phyloP scores from a whole-genome alignment of 2,329 filamentous ascomycete species.

The Fusarium devonianum region DNA sequence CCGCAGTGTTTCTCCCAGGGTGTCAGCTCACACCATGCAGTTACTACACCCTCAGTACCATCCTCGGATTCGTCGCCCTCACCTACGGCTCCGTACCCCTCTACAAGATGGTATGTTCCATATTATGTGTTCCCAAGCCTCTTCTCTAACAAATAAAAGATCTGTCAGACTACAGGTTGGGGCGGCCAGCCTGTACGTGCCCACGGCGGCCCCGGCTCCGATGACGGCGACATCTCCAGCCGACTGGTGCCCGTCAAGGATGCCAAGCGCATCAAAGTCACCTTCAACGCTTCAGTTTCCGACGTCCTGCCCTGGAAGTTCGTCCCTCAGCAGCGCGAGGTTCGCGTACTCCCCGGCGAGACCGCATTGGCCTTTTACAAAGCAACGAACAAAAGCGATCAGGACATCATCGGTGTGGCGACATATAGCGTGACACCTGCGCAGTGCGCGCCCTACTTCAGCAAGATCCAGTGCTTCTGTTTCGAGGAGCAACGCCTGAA shows the following conservation, averaged over 20 bases:
- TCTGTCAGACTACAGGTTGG: slow-evolving; percentile 88
- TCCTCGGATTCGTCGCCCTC: slow-evolving; percentile 79
- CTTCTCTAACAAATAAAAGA: slow-evolving; percentile 53
- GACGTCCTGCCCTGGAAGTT: slow-evolving; percentile 98
- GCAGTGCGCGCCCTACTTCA: slow-evolving; percentile 96
- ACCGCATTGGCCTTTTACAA: slow-evolving; percentile 98
- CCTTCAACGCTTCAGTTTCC: slow-evolving; percentile 94
- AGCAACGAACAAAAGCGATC: slow-evolving; percentile 86
- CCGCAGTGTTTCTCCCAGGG: background rate
- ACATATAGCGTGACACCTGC: slow-evolving; percentile 97
- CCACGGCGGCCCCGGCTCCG: slow-evolving; percentile 60
- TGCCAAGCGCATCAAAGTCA: slow-evolving; percentile 88
- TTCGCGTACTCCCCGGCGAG: slow-evolving; percentile 92
- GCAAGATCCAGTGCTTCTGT: slow-evolving; percentile 99
- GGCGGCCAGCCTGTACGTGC: slow-evolving; percentile 91
- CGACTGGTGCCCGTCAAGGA: slow-evolving; percentile 82
- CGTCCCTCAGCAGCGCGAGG: slow-evolving; percentile 93
- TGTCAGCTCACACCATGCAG: slow-evolving; percentile 49
- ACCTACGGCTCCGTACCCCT: slow-evolving; percentile 85
- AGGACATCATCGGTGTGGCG: slow-evolving; percentile 96
- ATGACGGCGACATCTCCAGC: slow-evolving; percentile 70
- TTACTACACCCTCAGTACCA: slow-evolving; percentile 78
- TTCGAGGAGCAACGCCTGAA: slow-evolving; percentile 96
- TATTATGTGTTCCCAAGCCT: no score
- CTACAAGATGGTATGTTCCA: slow-evolving; percentile 78